A percentile compares a stretch with the other conserved stretches of the same genome.
Conservation (phyloP, 768 basidiomycete genomes). For the Agaricus bisporus region DNA sequence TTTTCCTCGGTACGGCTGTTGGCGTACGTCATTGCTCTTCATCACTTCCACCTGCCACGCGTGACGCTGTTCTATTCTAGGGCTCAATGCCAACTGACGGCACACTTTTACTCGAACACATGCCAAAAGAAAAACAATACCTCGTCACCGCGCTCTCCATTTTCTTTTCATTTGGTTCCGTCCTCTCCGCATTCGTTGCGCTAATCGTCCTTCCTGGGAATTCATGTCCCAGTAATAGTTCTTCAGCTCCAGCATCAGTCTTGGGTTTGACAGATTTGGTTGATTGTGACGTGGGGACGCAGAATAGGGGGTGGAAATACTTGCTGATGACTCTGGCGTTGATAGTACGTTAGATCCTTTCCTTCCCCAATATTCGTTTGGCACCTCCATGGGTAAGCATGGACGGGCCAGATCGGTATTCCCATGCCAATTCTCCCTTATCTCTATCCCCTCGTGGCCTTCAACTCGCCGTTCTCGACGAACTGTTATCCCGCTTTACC, state of each 20-base stretch:
- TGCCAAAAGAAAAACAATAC: conserved; percentile 89
- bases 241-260: neutral
- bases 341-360: conserved; percentile 52
- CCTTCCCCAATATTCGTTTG: neutral
- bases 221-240: conserved; percentile 42
- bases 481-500: neutral
- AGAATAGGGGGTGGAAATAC: conserved; percentile 89
- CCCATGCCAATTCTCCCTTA: neutral
- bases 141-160: conserved; percentile 87
- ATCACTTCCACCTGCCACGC: neutral
- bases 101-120: conserved; percentile 85
- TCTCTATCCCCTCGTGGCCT: neutral
- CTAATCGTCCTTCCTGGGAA: conserved; percentile 72
- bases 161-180: conserved; percentile 94
- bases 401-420: neutral
- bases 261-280: neutral
- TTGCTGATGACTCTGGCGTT: conserved; percentile 72
- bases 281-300: conserved; percentile 54
- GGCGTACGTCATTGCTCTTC: conserved; percentile 55
- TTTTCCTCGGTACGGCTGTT: conserved; percentile 88
- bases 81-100: conserved; percentile 97
- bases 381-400: neutral
- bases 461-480: neutral
- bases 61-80: conserved; percentile 28
- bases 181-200: conserved; percentile 76